phyloP scores from a whole-genome alignment of 2,329 filamentous ascomycete genomes.

The Fusarium begoniae region DNA sequence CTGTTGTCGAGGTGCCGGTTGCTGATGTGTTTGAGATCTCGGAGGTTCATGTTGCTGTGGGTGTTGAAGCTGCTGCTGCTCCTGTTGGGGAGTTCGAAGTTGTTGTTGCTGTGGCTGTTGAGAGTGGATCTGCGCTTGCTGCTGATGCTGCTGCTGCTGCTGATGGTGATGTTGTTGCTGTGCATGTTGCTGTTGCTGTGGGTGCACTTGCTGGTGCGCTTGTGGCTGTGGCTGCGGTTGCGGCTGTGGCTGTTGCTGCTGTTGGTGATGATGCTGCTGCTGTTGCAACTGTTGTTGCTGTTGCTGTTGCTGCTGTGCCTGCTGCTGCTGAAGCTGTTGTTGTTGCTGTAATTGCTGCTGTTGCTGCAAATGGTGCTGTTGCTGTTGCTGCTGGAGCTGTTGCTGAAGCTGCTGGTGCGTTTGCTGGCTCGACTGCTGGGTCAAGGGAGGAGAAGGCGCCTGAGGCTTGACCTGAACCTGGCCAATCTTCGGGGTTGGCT shows the following conservation, averaged over 20 bases:
- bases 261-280: conserved; percentile 45
- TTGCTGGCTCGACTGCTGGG: conserved; percentile 42
- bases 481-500: conserved; percentile 44
- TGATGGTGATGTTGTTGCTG: conserved; percentile 45
- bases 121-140: conserved; percentile 37
- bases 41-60: conserved; percentile 40
- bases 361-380: conserved; percentile 41
- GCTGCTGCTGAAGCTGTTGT: conserved; percentile 40
- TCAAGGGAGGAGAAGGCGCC: conserved; percentile 46
- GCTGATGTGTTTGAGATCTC: conserved; percentile 43
- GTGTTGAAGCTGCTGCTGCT: conserved; percentile 43
- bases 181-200: conserved; percentile 43
- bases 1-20: conserved; percentile 43
- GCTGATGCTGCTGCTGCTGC: conserved; percentile 41
- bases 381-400: conserved; percentile 42
- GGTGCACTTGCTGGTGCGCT: conserved; percentile 48
- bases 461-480: conserved; percentile 47
- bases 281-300: conserved; percentile 42
- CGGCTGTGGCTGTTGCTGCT: conserved; percentile 39
- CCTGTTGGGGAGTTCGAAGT: conserved; percentile 38
- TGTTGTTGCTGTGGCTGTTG: conserved; percentile 41
- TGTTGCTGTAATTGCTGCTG: conserved; percentile 45
- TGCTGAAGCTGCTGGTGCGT: conserved; percentile 43
- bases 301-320: conserved; percentile 38
- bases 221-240: conserved; percentile 42